phyloP scores from a whole-genome alignment of 129 eudicot genomes.

The Flaveria linearis region DNA sequence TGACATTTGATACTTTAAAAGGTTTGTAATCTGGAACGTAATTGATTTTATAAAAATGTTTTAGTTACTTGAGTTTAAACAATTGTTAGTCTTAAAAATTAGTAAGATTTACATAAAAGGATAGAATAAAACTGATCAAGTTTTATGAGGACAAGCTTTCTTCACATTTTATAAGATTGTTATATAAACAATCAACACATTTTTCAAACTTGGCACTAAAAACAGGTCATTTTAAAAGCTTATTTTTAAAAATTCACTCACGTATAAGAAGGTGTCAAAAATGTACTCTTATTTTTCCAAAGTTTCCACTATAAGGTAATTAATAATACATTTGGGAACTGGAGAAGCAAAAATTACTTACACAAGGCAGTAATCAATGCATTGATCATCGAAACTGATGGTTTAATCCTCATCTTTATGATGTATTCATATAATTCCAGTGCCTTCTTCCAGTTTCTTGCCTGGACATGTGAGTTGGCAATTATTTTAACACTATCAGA shows the following conservation, averaged over 20 bases:
- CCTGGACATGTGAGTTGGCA: constrained; percentile 45
- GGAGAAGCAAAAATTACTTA: constrained; percentile 50
- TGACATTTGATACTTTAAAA: neutral
- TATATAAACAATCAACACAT: too few species aligned
- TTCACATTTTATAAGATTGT: too few species aligned
- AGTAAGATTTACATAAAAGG: too few species aligned
- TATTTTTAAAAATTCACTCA: neutral
- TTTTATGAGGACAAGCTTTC: too few species aligned
- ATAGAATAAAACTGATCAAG: too few species aligned
- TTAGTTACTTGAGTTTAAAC: neutral
- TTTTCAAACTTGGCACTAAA: neutral
- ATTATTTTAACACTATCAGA: constrained; percentile 24
- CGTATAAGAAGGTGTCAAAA: neutral
- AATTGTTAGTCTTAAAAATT: neutral
- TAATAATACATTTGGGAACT: constrained; percentile 8
- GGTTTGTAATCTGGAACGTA: neutral
- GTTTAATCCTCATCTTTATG: constrained; percentile 61
- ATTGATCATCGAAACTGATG: constrained; percentile 82
- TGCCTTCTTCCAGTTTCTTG: constrained; percentile 87
- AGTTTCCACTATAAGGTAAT: neutral
- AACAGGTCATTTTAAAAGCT: neutral
- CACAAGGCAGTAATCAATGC: constrained; percentile 91
- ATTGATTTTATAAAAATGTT: neutral
- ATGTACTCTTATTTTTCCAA: neutral
- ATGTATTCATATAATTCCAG: constrained; percentile 75